Conservation (phyloP, 2,329 filamentous ascomycete species). For the Sclerotinia sclerotiorum region DNA sequence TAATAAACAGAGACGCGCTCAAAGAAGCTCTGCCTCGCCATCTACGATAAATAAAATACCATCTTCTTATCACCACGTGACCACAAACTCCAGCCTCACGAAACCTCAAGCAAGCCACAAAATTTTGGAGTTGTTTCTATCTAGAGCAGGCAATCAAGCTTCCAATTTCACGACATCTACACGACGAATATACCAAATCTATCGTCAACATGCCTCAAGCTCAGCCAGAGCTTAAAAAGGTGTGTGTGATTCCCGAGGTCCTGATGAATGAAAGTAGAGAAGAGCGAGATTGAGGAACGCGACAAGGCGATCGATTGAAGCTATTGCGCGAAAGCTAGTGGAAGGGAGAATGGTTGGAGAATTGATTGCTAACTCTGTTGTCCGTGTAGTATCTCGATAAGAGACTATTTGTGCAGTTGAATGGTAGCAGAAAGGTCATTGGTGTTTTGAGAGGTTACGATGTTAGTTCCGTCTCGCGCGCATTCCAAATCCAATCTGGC, state of each 20-base stretch:
- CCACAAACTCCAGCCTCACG: conserved; percentile 24
- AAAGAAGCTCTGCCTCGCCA: conserved; percentile 10
- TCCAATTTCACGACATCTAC: conserved; percentile 22
- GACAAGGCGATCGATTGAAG: conserved; percentile 21
- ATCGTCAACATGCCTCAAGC: conserved; percentile 81
- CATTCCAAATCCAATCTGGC: not conserved
- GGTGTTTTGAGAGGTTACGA: conserved; percentile 94
- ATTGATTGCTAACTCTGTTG: conserved; percentile 44
- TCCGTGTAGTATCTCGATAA: conserved; percentile 89
- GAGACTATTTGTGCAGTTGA: conserved; percentile 94
- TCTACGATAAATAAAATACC: conserved; percentile 6
- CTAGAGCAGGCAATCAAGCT: conserved; percentile 16
- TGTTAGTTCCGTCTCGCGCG: conserved; percentile 51
- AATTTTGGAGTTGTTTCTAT: conserved; percentile 21
- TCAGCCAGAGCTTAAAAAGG: conserved; percentile 98
- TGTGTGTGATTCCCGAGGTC: conserved; percentile 44
- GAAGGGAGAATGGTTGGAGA: conserved; percentile 53
- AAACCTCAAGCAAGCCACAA: conserved; percentile 23
- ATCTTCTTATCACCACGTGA: conserved; percentile 37
- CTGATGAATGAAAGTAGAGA: not conserved
- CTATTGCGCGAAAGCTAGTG: conserved; percentile 21
- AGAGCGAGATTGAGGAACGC: conserved; percentile 20
- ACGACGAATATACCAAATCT: conserved; percentile 22
- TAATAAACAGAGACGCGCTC: not conserved
- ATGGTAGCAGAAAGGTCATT: conserved; percentile 96